Base-by-base conservation (phyloP, 768 basidiomycete species). In the Podaxis sp. region DNA sequence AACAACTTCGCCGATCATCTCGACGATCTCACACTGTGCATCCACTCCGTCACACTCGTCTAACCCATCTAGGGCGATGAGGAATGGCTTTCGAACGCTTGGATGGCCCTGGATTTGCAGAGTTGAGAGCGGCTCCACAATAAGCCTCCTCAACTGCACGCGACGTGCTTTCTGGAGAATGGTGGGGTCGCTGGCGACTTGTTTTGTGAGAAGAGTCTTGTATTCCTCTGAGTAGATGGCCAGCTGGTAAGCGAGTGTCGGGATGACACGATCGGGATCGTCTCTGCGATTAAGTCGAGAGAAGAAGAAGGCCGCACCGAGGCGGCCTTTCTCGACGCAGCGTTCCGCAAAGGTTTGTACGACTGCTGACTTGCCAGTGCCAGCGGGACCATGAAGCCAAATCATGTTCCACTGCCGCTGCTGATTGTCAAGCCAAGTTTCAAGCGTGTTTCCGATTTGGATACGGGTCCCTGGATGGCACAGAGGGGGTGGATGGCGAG, bases 251-350 rank as follows among this genome's bases (percentile, higher is more conserved):
- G 58, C 58, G 44, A 59, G 44, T 2, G 58, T 48, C 2, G 44
- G 44, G 4, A 59, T 37, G 58, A 59, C 15, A 36, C 6, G n/a
- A 13, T 49, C 58, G 22, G 41, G 46, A 15, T 59, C 48, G n/a
- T 49, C 33, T 20, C 58, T 30, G 1, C 26, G 15, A 6, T 52
- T 52, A 15, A 24, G 24, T 13, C 50, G 22, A 3, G 52, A 56
- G 28, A 53, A 62, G 40, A 62, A 62, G 38, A 62, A 62, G 51
- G 52, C 54, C 3, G 52, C 60, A 24, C 60, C 60, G 8, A 62
- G 60, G n/a, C 53, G 54, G 8, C 61, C 24, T 22, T 26, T 22
- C 38, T 56, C 17, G 0, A 13, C 12, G 2, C 53, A 54, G 7
- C 49, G 53, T 15, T 40, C 33, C 26, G 52, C 53, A 17, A 62